These are phyloP conservation scores for Ilyonectria sp. DNA, from an alignment of 2,329 filamentous ascomycete species.

Conservation along the genomic window DNA sequence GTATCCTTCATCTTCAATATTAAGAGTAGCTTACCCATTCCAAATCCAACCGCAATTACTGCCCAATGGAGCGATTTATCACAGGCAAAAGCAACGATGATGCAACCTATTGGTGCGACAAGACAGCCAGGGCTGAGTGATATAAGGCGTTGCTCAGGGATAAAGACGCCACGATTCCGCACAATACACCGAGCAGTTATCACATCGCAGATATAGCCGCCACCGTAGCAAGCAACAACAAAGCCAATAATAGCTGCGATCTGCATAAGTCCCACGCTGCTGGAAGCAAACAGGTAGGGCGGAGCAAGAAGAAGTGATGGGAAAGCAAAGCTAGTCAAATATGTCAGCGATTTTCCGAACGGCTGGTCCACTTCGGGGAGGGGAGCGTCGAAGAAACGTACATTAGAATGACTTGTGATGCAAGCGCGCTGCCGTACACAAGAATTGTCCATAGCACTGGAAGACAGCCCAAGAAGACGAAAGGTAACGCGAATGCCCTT, in stretches of 20 bases:
- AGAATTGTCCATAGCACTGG: constrained; percentile 15
- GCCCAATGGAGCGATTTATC: constrained; percentile 11
- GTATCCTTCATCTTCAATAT: not conserved
- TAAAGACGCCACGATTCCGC: constrained; percentile 4
- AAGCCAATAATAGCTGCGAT: constrained; percentile 12
- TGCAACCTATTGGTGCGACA: constrained; percentile 9
- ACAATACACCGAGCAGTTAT: constrained; percentile 19
- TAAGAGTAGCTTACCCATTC: constrained; percentile 5
- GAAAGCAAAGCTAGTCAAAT: not conserved
- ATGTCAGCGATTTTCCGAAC: not conserved
- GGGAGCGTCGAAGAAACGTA: not conserved
- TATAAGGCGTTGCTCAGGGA: constrained; percentile 7
- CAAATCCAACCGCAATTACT: constrained; percentile 13
- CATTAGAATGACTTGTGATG: constrained; percentile 11
- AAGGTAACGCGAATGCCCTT: constrained; percentile 4
- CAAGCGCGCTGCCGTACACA: constrained; percentile 8
- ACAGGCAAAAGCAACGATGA: constrained; percentile 10
- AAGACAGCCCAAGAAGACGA: constrained; percentile 5
- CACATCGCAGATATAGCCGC: constrained; percentile 11
- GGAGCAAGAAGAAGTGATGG: constrained; percentile 2
- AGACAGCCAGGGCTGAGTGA: not conserved
- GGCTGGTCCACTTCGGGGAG: not conserved
- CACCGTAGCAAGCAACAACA: constrained; percentile 15
- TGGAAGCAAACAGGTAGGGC: not conserved
- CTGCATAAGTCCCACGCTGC: constrained; percentile 20